These are phyloP conservation scores for Cetraspora pellucida DNA, from an alignment of 192 early-diverging fungal species.

Conservation along the genomic window DNA sequence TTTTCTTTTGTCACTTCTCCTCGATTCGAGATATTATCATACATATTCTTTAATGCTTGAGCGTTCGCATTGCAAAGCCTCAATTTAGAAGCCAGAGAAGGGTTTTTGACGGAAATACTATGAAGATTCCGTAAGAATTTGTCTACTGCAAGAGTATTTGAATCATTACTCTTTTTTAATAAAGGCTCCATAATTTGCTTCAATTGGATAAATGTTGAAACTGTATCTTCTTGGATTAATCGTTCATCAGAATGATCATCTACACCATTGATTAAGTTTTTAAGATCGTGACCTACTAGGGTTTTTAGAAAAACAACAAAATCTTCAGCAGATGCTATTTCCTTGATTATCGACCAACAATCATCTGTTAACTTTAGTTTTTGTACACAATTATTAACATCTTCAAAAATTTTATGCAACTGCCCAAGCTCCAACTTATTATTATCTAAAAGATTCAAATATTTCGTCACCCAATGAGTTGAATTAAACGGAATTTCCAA, in stretches of 20 bases:
- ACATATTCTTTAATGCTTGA: conserved; percentile 26
- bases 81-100: conserved; percentile 4
- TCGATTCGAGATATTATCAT: conserved; percentile 15
- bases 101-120: background rate
- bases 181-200: conserved; percentile 25
- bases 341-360: conserved; percentile 19
- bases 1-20: conserved; percentile 31
- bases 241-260: conserved; percentile 36
- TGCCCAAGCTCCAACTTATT: background rate
- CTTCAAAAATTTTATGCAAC: background rate
- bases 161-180: background rate
- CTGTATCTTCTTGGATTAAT: conserved; percentile 32
- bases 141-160: background rate
- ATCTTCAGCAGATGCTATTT: conserved; percentile 1
- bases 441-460: background rate
- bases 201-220: conserved; percentile 29
- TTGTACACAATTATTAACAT: background rate
- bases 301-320: conserved; percentile 24
- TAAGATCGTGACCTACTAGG: conserved; percentile 17
- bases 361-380: background rate
- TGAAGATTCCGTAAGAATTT: background rate
- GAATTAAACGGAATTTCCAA: background rate
- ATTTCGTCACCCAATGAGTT: background rate
- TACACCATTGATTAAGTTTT: conserved; percentile 37
- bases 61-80: conserved; percentile 23